These are phyloP conservation scores for Crinitomyces ghanaensis DNA, from an alignment of 805 yeast species.

Conservation along the genomic window DNA sequence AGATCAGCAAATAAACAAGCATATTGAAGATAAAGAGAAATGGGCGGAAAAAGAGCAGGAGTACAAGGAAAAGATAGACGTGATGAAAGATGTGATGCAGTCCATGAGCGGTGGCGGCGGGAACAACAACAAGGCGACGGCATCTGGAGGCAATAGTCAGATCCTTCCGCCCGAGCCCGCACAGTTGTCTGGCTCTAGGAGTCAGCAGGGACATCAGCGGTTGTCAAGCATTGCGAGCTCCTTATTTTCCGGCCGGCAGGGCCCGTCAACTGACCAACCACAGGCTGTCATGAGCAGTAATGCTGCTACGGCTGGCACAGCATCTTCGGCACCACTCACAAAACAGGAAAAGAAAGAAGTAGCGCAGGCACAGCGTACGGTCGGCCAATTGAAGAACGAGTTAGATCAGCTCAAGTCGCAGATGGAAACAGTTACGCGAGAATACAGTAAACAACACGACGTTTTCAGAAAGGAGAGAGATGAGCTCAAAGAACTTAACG, in stretches of 20 bases:
- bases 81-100: neutral
- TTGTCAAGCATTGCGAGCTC: neutral
- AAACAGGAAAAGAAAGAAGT: conserved; percentile 1
- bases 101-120: too few species aligned
- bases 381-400: conserved; percentile 14
- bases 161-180: neutral
- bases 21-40: conserved; percentile 18
- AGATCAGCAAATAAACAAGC: conserved; percentile 20
- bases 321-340: conserved; percentile 7
- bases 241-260: neutral
- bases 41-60: conserved; percentile 20
- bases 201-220: too few species aligned
- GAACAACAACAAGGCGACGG: neutral
- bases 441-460: conserved; percentile 20
- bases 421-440: conserved; percentile 21
- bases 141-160: too few species aligned
- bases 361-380: conserved; percentile 6
- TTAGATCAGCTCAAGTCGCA: conserved; percentile 19
- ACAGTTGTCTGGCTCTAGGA: too few species aligned
- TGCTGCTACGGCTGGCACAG: conserved; percentile 6
- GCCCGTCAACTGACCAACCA: neutral
- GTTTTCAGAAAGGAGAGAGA: conserved; percentile 19
- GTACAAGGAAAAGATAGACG: conserved; percentile 4
- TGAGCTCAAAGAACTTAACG: conserved; percentile 14
- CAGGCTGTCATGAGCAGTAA: too few species aligned